Conservation (phyloP, 768 basidiomycete genomes). For the Pulveroboletus ravenelii region DNA sequence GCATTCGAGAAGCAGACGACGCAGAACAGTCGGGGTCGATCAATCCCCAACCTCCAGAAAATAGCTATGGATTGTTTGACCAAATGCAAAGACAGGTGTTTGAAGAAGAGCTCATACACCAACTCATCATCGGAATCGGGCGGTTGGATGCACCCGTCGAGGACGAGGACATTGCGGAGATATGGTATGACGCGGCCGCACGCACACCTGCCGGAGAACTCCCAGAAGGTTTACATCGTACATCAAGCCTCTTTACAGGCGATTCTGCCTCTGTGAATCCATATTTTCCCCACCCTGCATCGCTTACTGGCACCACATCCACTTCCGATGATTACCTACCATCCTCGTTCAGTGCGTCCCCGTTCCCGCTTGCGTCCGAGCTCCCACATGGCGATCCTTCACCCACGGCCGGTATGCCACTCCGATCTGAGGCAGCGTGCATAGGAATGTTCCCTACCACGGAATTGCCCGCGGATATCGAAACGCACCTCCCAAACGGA, state of each 20-base stretch:
- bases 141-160: conserved; percentile 46
- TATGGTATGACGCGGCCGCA: conserved; percentile 30
- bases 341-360: conserved; percentile 10
- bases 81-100: conserved; percentile 57
- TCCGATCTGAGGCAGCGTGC: conserved; percentile 15
- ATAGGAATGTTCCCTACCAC: conserved; percentile 1
- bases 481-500: conserved; percentile 10
- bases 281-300: conserved; percentile 46
- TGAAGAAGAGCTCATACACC: conserved; percentile 76
- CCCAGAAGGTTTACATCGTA: conserved; percentile 14
- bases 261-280: conserved; percentile 36
- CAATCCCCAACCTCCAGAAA: conserved; percentile 29
- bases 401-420: conserved; percentile 7
- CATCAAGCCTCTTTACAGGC: conserved; percentile 5
- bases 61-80: conserved; percentile 45
- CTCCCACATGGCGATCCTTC: conserved; percentile 12
- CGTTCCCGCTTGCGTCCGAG: conserved; percentile 17
- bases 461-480: conserved; percentile 8
- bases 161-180: conserved; percentile 34
- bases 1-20: conserved; percentile 61
- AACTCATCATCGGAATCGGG: conserved; percentile 88
- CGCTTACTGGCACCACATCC: conserved; percentile 19
- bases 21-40: conserved; percentile 32
- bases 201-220: conserved; percentile 30
- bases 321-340: conserved; percentile 5